phyloP scores from a whole-genome alignment of 495 filamentous ascomycete genomes.

The Hamigera avellanea region DNA sequence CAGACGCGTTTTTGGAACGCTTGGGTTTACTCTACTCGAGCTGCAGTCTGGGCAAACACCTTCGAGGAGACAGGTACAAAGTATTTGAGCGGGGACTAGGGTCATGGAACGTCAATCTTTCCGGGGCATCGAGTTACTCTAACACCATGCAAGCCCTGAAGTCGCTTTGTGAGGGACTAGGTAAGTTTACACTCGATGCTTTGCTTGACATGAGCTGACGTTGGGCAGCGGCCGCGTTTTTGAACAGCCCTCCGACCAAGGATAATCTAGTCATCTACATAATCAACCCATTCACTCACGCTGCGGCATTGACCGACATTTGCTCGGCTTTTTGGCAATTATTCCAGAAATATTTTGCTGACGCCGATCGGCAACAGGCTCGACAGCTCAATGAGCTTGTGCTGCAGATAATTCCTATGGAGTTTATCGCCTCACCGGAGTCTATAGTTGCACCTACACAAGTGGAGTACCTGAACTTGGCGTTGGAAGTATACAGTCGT shows the following conservation, averaged over 20 bases:
- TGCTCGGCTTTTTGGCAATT: conserved; percentile 70
- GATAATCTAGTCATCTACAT: conserved; percentile 78
- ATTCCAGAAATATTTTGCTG: conserved; percentile 53
- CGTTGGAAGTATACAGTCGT: conserved; percentile 79
- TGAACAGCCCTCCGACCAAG: conserved; percentile 30
- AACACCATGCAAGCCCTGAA: conserved; percentile 27
- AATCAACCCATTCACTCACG: conserved; percentile 59
- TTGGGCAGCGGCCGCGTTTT: conserved; percentile 27
- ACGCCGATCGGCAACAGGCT: conserved; percentile 35
- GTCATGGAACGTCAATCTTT: conserved; percentile 28
- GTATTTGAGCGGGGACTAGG: conserved; percentile 49
- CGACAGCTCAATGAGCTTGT: conserved; percentile 55
- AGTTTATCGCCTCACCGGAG: conserved; percentile 54
- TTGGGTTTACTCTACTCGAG: conserved; percentile 66
- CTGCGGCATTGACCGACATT: conserved; percentile 57
- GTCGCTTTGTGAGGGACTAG: conserved; percentile 29
- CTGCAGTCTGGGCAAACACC: conserved; percentile 65
- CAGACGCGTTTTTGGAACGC: conserved; percentile 58
- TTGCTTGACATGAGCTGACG: conserved; percentile 11
- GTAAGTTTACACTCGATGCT: conserved; percentile 16
- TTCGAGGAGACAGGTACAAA: conserved; percentile 38
- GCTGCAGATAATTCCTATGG: conserved; percentile 70
- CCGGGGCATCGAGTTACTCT: conserved; percentile 17
- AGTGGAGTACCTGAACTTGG: conserved; percentile 54
- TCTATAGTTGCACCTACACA: conserved; percentile 57